These are phyloP conservation scores for Globomyces pollinis-pini DNA, from an alignment of 192 early-diverging fungal genomes.

Conservation along the genomic window DNA sequence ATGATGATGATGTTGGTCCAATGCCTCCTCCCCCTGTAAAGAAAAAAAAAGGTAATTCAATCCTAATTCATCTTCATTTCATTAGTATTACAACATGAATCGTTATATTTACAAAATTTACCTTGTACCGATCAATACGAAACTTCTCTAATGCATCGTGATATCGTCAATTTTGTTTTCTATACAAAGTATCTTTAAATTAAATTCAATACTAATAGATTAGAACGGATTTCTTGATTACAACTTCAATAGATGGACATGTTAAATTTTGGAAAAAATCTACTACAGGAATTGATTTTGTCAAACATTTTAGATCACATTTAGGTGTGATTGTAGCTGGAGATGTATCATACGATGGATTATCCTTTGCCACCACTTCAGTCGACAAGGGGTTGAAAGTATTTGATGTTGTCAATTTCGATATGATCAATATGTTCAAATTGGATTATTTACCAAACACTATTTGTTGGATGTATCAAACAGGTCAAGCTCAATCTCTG, in stretches of 20 bases:
- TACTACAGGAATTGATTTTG: conserved; percentile 88
- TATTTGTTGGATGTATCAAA: conserved; percentile 80
- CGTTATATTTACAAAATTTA: conserved; percentile 68
- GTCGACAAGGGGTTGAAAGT: conserved; percentile 84
- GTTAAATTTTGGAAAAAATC: conserved; percentile 99
- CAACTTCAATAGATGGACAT: conserved; percentile 90
- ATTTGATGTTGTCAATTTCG: conserved; percentile 95
- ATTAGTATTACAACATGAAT: conserved; percentile 53
- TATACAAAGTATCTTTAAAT: conserved; percentile 40
- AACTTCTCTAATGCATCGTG: conserved; percentile 91
- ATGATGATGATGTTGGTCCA: not conserved
- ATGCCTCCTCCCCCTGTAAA: conserved; percentile 7
- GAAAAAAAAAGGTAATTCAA: conserved; percentile 12
- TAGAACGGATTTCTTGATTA: conserved; percentile 90
- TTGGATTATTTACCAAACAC: conserved; percentile 64
- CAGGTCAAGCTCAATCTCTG: conserved; percentile 72
- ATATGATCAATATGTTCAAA: conserved; percentile 96
- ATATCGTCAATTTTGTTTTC: conserved; percentile 70
- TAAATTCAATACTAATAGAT: too few species aligned
- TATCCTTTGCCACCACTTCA: conserved; percentile 71
- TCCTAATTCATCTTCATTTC: not conserved
- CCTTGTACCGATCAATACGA: conserved; percentile 91
- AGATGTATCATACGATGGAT: conserved; percentile 54
- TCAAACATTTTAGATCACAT: conserved; percentile 93
- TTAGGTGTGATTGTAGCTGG: conserved; percentile 53